Conservation (phyloP, 495 filamentous ascomycete genomes). For the Niebla homalea region DNA sequence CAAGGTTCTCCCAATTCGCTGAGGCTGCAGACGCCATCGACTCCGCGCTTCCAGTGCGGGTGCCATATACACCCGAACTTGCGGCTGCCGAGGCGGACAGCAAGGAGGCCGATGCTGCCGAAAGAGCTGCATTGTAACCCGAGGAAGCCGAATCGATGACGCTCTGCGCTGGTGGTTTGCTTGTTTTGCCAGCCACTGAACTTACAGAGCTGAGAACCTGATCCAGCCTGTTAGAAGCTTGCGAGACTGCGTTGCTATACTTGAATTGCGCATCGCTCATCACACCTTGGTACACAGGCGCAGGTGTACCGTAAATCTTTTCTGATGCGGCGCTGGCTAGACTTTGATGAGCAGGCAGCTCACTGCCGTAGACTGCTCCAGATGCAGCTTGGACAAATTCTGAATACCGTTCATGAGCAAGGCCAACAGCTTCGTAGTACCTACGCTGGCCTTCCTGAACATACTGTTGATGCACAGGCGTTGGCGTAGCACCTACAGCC, state of each 20-base stretch:
- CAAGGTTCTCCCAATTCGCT: slow-evolving; percentile 51
- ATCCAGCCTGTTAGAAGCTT: slow-evolving; percentile 37
- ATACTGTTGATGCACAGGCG: slow-evolving; percentile 38
- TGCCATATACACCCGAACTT: slow-evolving; percentile 31
- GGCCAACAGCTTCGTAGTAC: slow-evolving; percentile 64
- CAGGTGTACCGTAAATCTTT: slow-evolving; percentile 20
- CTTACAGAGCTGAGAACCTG: slow-evolving; percentile 33
- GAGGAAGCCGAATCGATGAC: slow-evolving; percentile 36
- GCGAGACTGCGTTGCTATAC: slow-evolving; percentile 32
- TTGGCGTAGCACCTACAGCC: slow-evolving; percentile 43
- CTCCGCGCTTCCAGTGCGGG: slow-evolving; percentile 29
- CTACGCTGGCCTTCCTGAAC: slow-evolving; percentile 50
- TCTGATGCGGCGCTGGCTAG: slow-evolving; percentile 19
- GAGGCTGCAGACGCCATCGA: slow-evolving; percentile 33
- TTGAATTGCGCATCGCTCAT: slow-evolving; percentile 34
- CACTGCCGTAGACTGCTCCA: slow-evolving; percentile 37
- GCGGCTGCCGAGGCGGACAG: slow-evolving; percentile 43
- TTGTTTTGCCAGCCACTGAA: slow-evolving; percentile 30
- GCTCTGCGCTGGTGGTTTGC: slow-evolving; percentile 26
- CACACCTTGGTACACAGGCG: slow-evolving; percentile 24
- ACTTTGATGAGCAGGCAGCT: slow-evolving; percentile 30
- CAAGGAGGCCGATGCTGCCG: slow-evolving; percentile 33
- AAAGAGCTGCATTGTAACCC: slow-evolving; percentile 32
- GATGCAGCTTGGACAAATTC: slow-evolving; percentile 59
- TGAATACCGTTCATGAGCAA: slow-evolving; percentile 65